These are phyloP conservation scores for Ophiocordyceps unilateralis DNA, from an alignment of 2,329 filamentous ascomycete genomes.

Conservation along the genomic window DNA sequence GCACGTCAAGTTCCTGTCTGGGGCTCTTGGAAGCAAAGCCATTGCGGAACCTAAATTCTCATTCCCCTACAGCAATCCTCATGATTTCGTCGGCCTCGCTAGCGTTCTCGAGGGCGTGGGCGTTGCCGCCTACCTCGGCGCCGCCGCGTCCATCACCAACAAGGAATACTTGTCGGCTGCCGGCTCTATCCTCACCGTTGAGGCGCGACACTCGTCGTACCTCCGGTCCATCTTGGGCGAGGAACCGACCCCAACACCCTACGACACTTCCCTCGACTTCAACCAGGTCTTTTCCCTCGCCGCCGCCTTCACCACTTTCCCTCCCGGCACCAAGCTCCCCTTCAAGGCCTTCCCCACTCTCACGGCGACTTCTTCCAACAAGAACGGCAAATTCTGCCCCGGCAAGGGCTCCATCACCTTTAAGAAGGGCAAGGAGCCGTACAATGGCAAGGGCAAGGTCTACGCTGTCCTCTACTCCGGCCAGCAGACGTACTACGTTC, in stretches of 20 bases:
- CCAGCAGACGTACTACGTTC: conserved; percentile 7
- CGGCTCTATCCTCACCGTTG: conserved; percentile 44
- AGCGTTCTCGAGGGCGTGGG: conserved; percentile 48
- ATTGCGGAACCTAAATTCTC: conserved; percentile 37
- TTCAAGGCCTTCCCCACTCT: conserved; percentile 40
- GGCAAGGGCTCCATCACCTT: conserved; percentile 1
- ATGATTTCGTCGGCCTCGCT: conserved; percentile 41
- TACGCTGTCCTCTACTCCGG: conserved; percentile 5
- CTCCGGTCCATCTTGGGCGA: conserved; percentile 31
- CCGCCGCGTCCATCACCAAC: conserved; percentile 39
- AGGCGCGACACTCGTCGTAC: conserved; percentile 46
- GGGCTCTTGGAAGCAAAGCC: conserved; percentile 24
- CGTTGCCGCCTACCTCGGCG: conserved; percentile 47
- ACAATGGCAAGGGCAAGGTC: not conserved
- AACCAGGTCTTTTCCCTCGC: conserved; percentile 49
- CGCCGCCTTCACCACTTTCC: conserved; percentile 43
- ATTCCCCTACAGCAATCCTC: conserved; percentile 40
- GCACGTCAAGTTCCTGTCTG: not conserved
- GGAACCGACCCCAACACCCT: conserved; percentile 38
- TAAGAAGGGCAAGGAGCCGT: conserved; percentile 1
- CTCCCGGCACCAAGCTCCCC: conserved; percentile 35
- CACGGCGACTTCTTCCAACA: not conserved
- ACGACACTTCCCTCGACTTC: conserved; percentile 39
- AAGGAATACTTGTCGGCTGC: conserved; percentile 42
- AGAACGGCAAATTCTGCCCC: not conserved